Percentiles rank a stretch among this genome's conserved stretches.
phyloP scores from a whole-genome alignment of 306 rosid genomes.

The Oemleria cerasiformis region DNA sequence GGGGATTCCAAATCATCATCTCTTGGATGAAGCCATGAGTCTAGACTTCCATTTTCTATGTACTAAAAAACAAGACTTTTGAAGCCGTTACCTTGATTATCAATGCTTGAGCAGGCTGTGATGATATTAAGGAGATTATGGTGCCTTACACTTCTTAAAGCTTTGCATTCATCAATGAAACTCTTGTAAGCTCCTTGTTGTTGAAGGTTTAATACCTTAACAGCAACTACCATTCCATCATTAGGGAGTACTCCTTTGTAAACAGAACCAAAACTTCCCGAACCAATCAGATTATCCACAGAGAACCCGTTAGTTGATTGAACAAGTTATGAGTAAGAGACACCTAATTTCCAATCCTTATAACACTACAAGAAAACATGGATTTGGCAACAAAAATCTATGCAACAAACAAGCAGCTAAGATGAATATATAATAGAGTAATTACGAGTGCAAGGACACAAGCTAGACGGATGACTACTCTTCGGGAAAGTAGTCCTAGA shows the following conservation, averaged over 20 bases:
- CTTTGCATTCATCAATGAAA: constrained; percentile 40
- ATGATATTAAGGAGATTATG: constrained; percentile 43
- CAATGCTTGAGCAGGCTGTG: constrained; percentile 30
- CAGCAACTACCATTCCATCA: constrained; percentile 20
- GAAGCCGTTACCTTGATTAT: constrained; percentile 34
- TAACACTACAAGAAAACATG: too few relatives aligned
- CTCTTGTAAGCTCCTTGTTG: constrained; percentile 40
- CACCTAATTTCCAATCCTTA: too few relatives aligned
- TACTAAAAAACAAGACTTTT: constrained; percentile 39
- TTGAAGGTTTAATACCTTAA: constrained; percentile 50
- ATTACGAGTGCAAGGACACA: neutral
- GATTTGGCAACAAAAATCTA: too few relatives aligned
- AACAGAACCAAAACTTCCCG: neutral
- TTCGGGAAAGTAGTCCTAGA: neutral
- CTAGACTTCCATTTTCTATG: constrained; percentile 38
- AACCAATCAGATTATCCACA: neutral
- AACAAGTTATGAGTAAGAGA: too few relatives aligned
- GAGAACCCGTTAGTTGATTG: too few relatives aligned
- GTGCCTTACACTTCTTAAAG: too few relatives aligned
- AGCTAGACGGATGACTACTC: neutral
- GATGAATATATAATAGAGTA: too few relatives aligned
- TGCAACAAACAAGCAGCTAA: too few relatives aligned
- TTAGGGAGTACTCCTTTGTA: constrained; percentile 30
- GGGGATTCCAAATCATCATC: neutral
- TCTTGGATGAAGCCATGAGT: constrained; percentile 30